Conservation (phyloP, 208 protist species). For the Leishmania tropica region DNA sequence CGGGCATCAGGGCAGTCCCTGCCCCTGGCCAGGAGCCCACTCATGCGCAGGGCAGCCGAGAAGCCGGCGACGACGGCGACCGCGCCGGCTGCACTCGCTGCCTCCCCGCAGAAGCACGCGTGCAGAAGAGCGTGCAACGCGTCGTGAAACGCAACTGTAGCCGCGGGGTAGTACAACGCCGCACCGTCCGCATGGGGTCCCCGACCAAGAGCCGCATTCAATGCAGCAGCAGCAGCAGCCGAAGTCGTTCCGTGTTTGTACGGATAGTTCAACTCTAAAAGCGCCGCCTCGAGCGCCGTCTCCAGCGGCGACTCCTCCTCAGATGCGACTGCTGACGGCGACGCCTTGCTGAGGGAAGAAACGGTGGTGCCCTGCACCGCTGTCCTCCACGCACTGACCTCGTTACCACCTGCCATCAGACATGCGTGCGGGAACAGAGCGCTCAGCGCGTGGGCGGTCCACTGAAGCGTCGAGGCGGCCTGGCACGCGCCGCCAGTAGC, state of each 20-base stretch:
- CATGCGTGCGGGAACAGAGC: conserved; percentile 7
- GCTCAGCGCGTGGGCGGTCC: conserved; percentile 17
- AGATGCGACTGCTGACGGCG: background rate
- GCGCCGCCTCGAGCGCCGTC: conserved; percentile 15
- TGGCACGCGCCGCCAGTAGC: background rate
- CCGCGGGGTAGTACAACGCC: background rate
- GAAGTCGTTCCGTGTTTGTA: background rate
- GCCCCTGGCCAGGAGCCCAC: conserved; percentile 5
- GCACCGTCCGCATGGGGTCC: background rate
- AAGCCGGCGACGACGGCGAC: conserved; percentile 31
- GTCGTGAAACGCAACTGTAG: conserved; percentile 6
- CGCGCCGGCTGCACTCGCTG: conserved; percentile 3
- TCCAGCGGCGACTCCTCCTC: background rate
- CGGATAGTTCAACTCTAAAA: conserved; percentile 11
- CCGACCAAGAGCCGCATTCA: background rate
- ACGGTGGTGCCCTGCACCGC: background rate
- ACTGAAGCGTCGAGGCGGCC: conserved; percentile 3
- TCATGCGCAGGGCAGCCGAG: conserved; percentile 22
- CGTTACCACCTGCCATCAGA: background rate
- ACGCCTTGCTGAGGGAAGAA: background rate
- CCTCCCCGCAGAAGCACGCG: background rate
- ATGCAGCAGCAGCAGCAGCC: background rate
- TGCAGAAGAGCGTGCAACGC: conserved; percentile 11
- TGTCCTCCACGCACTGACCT: background rate
- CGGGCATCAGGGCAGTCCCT: background rate